Conservation (phyloP, 495 filamentous ascomycete genomes). For the Xylaria flabelliformis region DNA sequence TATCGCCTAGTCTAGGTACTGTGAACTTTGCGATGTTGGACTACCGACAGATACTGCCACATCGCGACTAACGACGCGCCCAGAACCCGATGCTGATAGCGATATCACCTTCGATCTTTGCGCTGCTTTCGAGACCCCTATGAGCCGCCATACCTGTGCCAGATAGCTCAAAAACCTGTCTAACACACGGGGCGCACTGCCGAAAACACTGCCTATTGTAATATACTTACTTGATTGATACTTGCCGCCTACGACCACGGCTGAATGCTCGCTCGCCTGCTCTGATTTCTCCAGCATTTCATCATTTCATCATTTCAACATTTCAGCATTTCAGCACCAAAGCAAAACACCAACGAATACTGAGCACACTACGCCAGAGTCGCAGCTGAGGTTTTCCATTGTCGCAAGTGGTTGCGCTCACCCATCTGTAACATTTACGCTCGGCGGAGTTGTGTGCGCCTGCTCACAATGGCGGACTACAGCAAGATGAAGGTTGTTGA, state of each 20-base stretch:
- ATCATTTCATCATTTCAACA: too few relatives aligned
- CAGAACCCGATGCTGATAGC: constrained; percentile 12
- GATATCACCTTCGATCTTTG: neutral
- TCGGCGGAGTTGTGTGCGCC: neutral
- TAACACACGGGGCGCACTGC: neutral
- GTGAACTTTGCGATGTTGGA: constrained; percentile 5
- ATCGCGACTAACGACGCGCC: constrained; percentile 27
- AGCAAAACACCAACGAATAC: neutral
- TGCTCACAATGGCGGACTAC: constrained; percentile 58
- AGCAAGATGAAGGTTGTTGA: constrained; percentile 65
- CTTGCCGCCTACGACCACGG: neutral
- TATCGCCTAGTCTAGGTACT: too few relatives aligned
- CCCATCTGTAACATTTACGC: neutral
- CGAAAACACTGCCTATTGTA: neutral
- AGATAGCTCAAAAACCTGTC: neutral
- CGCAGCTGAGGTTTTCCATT: neutral
- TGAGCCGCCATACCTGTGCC: neutral
- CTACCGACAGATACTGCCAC: constrained; percentile 15
- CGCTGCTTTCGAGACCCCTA: neutral
- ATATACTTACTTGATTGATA: neutral
- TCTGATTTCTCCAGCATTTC: neutral
- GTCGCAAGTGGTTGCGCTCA: constrained; percentile 14
- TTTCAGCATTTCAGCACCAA: neutral
- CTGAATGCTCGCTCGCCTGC: constrained; percentile 6
- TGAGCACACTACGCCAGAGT: neutral